These are phyloP conservation scores for Puccinellia tenuiflora DNA, from an alignment of 176 grass and related monocot species.

Conservation along the genomic window DNA sequence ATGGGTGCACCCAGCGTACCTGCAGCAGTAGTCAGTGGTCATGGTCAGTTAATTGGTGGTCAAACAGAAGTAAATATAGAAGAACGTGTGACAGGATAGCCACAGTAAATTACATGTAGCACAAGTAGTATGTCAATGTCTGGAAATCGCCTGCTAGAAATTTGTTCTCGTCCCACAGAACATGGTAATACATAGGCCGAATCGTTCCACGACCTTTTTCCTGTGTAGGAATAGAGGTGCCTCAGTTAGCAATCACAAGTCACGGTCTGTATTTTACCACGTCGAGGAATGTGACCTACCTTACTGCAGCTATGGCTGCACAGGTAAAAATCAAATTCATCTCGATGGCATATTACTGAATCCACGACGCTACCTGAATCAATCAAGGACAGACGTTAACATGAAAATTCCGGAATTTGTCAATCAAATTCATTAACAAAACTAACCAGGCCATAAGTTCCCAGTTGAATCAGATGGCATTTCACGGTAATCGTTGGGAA, in stretches of 20 bases:
- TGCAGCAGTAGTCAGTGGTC: neutral
- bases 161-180: no score
- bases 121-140: constrained; percentile 63
- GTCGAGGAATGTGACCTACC: constrained; percentile 11
- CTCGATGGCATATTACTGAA: constrained; percentile 65
- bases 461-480: constrained; percentile 22
- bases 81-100: neutral
- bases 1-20: neutral
- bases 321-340: constrained; percentile 72
- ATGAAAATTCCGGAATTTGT: no score
- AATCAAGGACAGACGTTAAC: neutral
- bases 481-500: constrained; percentile 45
- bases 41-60: neutral
- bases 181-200: constrained; percentile 55
- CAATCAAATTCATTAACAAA: no score
- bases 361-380: constrained; percentile 56
- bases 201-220: constrained; percentile 24
- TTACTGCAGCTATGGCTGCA: constrained; percentile 67
- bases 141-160: constrained; percentile 61
- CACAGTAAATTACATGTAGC: constrained; percentile 55
- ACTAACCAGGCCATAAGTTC: constrained; percentile 58
- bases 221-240: neutral
- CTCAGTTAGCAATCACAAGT: neutral
- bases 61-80: neutral
- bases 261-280: neutral